A percentile compares a stretch with the other conserved stretches of the same genome.
These are phyloP conservation scores for Auriscalpium microsporum DNA, from an alignment of 768 basidiomycete species.

Conservation along the genomic window DNA sequence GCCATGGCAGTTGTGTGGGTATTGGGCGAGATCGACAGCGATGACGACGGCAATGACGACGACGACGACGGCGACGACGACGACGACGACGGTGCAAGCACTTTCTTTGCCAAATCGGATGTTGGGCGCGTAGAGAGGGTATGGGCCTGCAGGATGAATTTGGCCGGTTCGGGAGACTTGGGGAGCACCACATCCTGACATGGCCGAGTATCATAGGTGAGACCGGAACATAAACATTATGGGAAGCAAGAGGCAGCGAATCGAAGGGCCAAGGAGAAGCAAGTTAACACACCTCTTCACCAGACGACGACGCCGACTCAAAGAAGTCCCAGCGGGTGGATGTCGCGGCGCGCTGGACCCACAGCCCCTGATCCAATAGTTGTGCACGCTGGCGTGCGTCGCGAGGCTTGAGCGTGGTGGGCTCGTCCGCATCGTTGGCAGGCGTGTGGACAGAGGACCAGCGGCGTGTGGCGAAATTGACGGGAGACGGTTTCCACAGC, in stretches of 20 bases:
- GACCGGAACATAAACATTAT: background rate
- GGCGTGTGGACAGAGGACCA: constrained; percentile 8
- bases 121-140: background rate
- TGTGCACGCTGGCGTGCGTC: background rate
- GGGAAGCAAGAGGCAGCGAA: background rate
- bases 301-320: background rate
- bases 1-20: background rate
- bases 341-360: background rate
- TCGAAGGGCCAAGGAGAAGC: constrained; percentile 1
- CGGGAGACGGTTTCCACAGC: constrained; percentile 13
- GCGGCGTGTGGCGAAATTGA: constrained; percentile 12
- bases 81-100: background rate
- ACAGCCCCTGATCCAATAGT: background rate
- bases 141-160: constrained; percentile 11
- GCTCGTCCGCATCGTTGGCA: background rate
- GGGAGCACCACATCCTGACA: constrained; percentile 12
- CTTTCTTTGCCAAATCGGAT: background rate
- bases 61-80: background rate
- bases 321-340: background rate
- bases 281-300: constrained; percentile 6
- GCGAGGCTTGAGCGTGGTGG: background rate
- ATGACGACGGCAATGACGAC: background rate
- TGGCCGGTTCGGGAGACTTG: constrained; percentile 11
- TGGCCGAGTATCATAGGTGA: background rate
- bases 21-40: background rate